Evolutionary conservation across 768 basidiomycete species (phyloP).

Genomic region (Auricularia auricula-judae): DNA sequence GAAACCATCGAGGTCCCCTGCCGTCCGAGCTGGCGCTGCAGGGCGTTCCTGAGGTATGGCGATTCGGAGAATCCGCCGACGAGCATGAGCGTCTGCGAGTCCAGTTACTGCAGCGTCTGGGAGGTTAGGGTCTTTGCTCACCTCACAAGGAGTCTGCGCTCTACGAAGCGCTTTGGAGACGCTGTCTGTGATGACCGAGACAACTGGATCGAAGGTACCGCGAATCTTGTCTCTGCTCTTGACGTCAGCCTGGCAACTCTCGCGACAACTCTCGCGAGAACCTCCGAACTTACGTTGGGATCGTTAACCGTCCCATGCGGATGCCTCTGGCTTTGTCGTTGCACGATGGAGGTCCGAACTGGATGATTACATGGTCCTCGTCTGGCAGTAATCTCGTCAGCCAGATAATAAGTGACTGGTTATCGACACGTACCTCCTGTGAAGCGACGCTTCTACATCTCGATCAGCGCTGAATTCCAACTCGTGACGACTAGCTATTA

Average conservation of each 20-base stretch:
- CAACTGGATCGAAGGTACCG: background rate
- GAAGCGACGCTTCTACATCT: background rate
- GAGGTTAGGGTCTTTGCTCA: background rate
- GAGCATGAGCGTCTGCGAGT: background rate
- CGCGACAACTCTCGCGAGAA: background rate
- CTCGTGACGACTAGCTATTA: background rate
- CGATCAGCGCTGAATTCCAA: background rate
- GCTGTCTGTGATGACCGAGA: background rate
- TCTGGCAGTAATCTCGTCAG: background rate
- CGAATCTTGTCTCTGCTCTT: background rate
- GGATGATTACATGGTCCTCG: background rate
- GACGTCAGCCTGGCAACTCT: background rate
- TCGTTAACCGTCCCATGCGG: background rate
- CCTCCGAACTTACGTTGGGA: background rate
- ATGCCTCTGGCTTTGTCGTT: background rate
- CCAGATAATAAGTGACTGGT: background rate
- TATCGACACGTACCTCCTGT: background rate
- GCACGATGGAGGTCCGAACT: background rate
- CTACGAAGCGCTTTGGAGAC: background rate
- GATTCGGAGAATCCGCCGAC: background rate
- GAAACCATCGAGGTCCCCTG: background rate
- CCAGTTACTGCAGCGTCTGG: background rate
- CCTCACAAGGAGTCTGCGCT: background rate
- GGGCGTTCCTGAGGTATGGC: background rate
- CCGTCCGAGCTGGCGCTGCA: background rate